Conservation (phyloP, 331 rosid species). For the Prunus yedoensis region DNA sequence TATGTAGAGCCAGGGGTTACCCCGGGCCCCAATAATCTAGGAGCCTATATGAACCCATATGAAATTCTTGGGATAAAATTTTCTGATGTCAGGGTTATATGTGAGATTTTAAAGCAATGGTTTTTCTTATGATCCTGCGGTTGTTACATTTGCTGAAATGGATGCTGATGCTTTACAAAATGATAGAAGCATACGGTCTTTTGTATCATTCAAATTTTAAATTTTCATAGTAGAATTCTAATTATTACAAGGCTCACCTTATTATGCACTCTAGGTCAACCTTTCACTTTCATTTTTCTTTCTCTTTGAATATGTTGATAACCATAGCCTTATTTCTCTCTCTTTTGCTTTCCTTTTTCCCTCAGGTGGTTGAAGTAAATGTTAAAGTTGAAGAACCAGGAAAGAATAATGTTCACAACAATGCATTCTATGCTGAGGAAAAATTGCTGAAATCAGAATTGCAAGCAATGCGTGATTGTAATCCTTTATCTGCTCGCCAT, state of each 20-base stretch:
- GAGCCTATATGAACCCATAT: background rate
- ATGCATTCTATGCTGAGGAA: conserved; percentile 91
- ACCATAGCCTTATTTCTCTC: background rate
- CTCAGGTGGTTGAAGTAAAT: conserved; percentile 87
- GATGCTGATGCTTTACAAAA: background rate
- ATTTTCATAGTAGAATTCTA: background rate
- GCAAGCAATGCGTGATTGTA: conserved; percentile 89
- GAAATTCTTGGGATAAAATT: background rate
- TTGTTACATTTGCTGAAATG: background rate
- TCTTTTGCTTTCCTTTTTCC: background rate
- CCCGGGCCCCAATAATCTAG: background rate
- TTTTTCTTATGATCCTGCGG: background rate
- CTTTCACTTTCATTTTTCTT: background rate
- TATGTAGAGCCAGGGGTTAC: background rate
- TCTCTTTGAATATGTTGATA: background rate
- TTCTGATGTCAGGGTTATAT: background rate
- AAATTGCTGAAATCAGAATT: conserved; percentile 63
- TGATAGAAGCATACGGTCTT: background rate
- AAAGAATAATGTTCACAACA: conserved; percentile 82
- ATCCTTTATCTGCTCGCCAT: conserved; percentile 77
- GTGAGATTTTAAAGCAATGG: background rate
- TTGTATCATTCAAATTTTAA: background rate
- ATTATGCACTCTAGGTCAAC: background rate
- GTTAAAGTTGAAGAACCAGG: conserved; percentile 87
- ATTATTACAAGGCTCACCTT: background rate